These are phyloP conservation scores for Talaromyces stipitatus DNA, from an alignment of 495 filamentous ascomycete species.

Conservation along the genomic window DNA sequence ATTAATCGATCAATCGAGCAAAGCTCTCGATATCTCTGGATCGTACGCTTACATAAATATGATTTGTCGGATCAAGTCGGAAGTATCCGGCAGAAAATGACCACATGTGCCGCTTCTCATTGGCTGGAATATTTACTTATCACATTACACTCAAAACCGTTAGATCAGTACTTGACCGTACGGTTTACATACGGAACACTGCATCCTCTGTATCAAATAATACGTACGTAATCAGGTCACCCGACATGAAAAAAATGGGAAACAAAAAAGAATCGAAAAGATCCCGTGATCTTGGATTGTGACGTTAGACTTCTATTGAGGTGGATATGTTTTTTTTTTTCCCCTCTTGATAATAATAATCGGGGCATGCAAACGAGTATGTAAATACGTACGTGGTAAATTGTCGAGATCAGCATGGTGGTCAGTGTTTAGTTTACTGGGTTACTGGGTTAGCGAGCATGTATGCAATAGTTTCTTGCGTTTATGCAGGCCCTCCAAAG, in stretches of 20 bases:
- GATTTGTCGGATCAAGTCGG: not conserved
- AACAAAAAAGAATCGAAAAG: not conserved
- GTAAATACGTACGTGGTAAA: not conserved
- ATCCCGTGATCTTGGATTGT: not conserved
- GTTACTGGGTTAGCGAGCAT: not conserved
- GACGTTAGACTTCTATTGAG: not conserved
- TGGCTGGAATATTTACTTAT: not conserved
- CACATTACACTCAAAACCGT: not conserved
- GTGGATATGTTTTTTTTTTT: no score
- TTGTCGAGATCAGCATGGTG: not conserved
- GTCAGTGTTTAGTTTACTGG: not conserved
- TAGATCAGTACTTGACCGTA: not conserved
- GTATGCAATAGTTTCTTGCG: not conserved
- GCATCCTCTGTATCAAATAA: not conserved
- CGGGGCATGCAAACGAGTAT: not conserved
- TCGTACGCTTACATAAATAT: not conserved
- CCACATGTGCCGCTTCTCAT: not conserved
- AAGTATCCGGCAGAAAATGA: not conserved
- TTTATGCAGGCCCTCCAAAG: not conserved
- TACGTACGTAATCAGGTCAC: not conserved
- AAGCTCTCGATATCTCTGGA: not conserved
- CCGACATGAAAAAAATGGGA: constrained; percentile 2
- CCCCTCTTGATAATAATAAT: no score
- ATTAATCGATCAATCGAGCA: not conserved
- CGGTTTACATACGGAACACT: no score